Evolutionary conservation across 306 rosid species (phyloP).

Genomic region (Pueraria montana): DNA sequence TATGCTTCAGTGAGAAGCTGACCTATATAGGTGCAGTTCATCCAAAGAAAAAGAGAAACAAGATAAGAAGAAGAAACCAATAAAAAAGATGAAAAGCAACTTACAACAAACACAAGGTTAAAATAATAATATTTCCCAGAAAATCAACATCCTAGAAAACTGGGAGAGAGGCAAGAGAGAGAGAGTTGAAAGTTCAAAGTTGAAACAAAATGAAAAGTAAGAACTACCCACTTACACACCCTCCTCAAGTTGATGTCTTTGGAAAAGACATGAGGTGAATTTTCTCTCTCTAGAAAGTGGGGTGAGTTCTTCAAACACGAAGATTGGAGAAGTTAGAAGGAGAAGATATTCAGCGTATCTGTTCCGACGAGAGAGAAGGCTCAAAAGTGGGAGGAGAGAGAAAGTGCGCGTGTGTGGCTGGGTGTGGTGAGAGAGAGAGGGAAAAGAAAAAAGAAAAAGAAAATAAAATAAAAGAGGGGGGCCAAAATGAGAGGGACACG

Average conservation of each 20-base stretch:
- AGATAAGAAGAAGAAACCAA: conserved; percentile 29
- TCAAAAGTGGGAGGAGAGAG: conserved; percentile 49
- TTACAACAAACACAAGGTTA: conserved; percentile 58
- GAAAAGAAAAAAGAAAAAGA: background rate
- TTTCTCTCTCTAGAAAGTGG: conserved; percentile 16
- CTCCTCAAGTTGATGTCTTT: conserved; percentile 41
- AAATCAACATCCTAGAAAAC: conserved; percentile 42
- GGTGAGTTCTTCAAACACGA: background rate
- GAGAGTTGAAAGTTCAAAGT: conserved; percentile 47
- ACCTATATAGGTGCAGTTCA: conserved; percentile 58
- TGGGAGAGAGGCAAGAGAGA: conserved; percentile 18
- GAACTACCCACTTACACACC: background rate
- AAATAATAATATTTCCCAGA: conserved; percentile 15
- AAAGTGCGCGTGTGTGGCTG: conserved; percentile 26
- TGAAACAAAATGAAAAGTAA: conserved; percentile 6
- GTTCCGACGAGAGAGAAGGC: conserved; percentile 58
- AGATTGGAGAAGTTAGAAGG: conserved; percentile 51
- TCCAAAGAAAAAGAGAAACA: conserved; percentile 34
- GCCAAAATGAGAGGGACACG: conserved; percentile 52
- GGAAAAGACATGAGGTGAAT: background rate
- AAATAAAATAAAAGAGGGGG: background rate
- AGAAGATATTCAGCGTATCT: conserved; percentile 57
- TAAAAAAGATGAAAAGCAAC: conserved; percentile 43
- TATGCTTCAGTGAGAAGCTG: conserved; percentile 73
- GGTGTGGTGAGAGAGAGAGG: background rate